Percentiles rank a stretch among this genome's conserved stretches.
These are phyloP conservation scores for Penicillium dipodomyicola DNA, from an alignment of 495 filamentous ascomycete species.

Conservation along the genomic window DNA sequence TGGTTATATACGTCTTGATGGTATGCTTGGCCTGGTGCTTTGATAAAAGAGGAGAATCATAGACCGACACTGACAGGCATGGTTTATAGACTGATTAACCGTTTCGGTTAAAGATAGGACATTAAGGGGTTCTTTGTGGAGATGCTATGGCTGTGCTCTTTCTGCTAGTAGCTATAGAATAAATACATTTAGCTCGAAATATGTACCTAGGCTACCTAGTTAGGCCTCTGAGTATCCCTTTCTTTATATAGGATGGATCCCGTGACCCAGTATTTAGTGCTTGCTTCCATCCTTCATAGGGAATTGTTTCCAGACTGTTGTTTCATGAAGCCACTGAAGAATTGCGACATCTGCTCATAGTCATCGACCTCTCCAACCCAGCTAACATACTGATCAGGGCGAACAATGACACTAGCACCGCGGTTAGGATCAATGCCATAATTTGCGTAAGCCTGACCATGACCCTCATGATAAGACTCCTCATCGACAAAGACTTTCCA, in stretches of 20 bases:
- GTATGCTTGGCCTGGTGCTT: no score
- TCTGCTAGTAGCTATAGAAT: no score
- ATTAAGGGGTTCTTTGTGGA: neutral
- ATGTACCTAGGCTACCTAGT: no score
- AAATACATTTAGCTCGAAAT: no score
- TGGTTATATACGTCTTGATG: neutral
- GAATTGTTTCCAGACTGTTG: neutral
- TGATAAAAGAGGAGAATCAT: no score
- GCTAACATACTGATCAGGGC: conserved; percentile 66
- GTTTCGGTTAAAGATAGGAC: neutral
- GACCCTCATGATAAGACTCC: conserved; percentile 57
- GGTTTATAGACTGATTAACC: neutral
- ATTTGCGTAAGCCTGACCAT: conserved; percentile 57
- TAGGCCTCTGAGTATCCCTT: no score
- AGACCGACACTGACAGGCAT: no score
- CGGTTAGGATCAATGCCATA: conserved; percentile 57
- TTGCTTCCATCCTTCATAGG: no score
- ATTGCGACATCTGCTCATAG: conserved; percentile 19
- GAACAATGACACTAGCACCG: conserved; percentile 54
- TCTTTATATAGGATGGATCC: no score
- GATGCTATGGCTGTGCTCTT: neutral
- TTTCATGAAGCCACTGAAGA: conserved; percentile 20
- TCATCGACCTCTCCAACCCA: conserved; percentile 57
- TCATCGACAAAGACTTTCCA: conserved; percentile 64
- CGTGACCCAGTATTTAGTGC: no score